Evolutionary conservation across 352 stramenopile species (phyloP).

Genomic region (Globisporangium emineosum): DNA sequence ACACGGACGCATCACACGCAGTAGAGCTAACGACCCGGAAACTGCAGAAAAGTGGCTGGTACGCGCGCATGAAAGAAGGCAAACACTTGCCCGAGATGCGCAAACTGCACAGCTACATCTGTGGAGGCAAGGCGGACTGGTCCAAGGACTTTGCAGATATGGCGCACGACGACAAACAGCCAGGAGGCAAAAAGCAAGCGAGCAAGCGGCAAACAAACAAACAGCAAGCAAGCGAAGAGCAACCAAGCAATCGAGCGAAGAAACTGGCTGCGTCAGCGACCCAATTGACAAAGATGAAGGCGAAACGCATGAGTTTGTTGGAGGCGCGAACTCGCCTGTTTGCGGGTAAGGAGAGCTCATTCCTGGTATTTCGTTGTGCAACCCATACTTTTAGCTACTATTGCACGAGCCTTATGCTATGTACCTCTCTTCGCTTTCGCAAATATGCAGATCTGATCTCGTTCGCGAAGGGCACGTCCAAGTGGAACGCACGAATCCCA

Average conservation of each 20-base stretch:
- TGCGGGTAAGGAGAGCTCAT: constrained; percentile 13
- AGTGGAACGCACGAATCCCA: constrained; percentile 63
- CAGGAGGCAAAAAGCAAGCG: background rate
- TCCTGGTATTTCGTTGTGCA: background rate
- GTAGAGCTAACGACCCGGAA: constrained; percentile 17
- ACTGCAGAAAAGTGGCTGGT: constrained; percentile 40
- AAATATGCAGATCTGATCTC: constrained; percentile 33
- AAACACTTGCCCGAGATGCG: constrained; percentile 55
- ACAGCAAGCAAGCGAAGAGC: background rate
- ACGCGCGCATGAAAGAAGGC: constrained; percentile 39
- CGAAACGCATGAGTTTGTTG: constrained; percentile 49
- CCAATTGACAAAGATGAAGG: constrained; percentile 22
- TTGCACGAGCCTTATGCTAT: background rate
- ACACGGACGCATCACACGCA: constrained; percentile 22
- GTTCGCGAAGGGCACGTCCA: constrained; percentile 65
- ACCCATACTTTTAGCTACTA: background rate
- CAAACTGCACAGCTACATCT: constrained; percentile 56
- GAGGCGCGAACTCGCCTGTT: constrained; percentile 50
- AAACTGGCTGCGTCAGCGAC: constrained; percentile 6
- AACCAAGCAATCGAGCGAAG: constrained; percentile 11
- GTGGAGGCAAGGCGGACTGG: constrained; percentile 62
- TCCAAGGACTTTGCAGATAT: constrained; percentile 30
- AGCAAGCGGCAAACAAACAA: background rate
- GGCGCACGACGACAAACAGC: background rate
- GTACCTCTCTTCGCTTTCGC: background rate